Evolutionary conservation across 345 rosid species (phyloP), one percentile per base, ranked within the genome.

Genomic region (Isatis tinctoria): DNA sequence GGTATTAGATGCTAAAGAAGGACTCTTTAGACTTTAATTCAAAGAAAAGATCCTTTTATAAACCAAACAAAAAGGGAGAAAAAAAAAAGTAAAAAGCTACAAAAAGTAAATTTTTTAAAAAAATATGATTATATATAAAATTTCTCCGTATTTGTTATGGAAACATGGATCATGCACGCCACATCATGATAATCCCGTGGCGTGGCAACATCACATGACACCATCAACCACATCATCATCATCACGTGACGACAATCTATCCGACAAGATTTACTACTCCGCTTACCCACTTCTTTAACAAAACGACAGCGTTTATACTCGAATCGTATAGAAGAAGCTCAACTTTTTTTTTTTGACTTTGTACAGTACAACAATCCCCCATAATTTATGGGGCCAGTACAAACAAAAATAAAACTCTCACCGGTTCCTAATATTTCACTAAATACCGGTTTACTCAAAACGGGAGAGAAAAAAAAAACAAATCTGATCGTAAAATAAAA

Each of bases 221-320:
- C n/a, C 33, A 57, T 13, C 39, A 54, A 37, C 16, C 48, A 61
- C 41, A 57, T 10, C 30, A 51, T 60, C 27, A 60, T 39, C 11
- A 67, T 68, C 79, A 75, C 79, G 74, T 75, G 79, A 75, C 69
- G 56, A 73, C 78, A 74, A 65, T 57, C 11, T 65, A 66, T 57
- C 67, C 73, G 73, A 75, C 74, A 75, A 68, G n/a, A 67, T 67
- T 48, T 49, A 27, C 58, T 12, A 37, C 41, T 43, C 10, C 10
- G 10, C 39, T 6, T 35, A 35, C 39, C 37, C n/a, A 49, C 36
- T 30, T 51, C 2, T n/a, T 48, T 39, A 28, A 32, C n/a, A 36
- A 33, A 68, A 68, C 74, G 63, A 60, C 69, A 20, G 18, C 63
- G 69, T 32, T n/a, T 14, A 2, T 1, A 2, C 16, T 2, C 18